Percentiles rank a stretch among this genome's conserved stretches.
These are phyloP conservation scores for Arabidopsis hybrid DNA, from an alignment of 441 rosid species.

Conservation along the genomic window DNA sequence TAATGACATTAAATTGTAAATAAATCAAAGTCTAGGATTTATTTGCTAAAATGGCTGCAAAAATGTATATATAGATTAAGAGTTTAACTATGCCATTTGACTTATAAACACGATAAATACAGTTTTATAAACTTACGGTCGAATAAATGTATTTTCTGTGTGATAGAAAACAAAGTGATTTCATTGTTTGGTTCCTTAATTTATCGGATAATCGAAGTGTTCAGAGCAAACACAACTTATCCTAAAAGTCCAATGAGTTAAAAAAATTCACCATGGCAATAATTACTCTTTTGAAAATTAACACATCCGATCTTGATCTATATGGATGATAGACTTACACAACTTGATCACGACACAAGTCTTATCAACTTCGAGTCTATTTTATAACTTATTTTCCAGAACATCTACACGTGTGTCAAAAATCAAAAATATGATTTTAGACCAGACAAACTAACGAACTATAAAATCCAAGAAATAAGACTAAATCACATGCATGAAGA, in stretches of 20 bases:
- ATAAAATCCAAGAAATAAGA: conserved; percentile 22
- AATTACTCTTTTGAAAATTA: background rate
- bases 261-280: conserved; percentile 9
- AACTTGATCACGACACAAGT: conserved; percentile 20
- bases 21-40: too few relatives aligned
- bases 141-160: background rate
- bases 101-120: background rate
- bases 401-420: conserved; percentile 38
- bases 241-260: background rate
- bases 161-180: background rate
- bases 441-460: conserved; percentile 20
- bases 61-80: background rate
- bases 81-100: conserved; percentile 16
- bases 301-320: conserved; percentile 5
- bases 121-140: background rate
- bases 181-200: background rate
- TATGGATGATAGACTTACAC: conserved; percentile 16
- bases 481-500: conserved; percentile 34
- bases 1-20: too few relatives aligned
- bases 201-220: background rate
- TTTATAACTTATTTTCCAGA: conserved; percentile 20
- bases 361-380: conserved; percentile 33
- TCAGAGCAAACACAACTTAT: background rate
- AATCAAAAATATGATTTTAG: conserved; percentile 1
- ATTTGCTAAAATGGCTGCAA: too few relatives aligned